Percentiles rank a stretch among this genome's conserved stretches.
These are phyloP conservation scores for Harringtonia aguacate DNA, from an alignment of 2,329 filamentous ascomycete species.

Conservation along the genomic window DNA sequence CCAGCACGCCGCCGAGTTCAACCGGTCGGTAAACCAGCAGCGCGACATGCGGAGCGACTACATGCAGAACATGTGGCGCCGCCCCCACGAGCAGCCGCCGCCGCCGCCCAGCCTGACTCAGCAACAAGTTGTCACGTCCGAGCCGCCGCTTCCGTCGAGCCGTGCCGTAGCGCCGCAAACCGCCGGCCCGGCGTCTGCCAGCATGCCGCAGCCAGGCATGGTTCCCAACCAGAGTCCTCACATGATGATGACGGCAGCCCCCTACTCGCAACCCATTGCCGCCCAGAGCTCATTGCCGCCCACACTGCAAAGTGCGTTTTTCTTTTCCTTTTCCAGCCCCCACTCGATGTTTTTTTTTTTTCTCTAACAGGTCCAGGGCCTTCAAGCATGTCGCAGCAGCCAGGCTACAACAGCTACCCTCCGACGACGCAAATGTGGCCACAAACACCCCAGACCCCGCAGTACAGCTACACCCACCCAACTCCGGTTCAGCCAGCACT, in stretches of 20 bases:
- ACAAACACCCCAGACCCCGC: conserved; percentile 53
- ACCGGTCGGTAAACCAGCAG: conserved; percentile 71
- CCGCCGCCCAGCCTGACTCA: conserved; percentile 35
- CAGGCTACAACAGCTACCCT: conserved; percentile 54
- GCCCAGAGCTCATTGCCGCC: conserved; percentile 64
- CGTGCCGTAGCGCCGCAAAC: conserved; percentile 49
- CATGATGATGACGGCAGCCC: conserved; percentile 53
- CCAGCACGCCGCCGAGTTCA: conserved; percentile 82
- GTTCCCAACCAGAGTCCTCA: conserved; percentile 54
- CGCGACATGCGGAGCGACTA: conserved; percentile 71
- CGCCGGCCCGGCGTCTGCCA: conserved; percentile 35
- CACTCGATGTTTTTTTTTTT: conserved; percentile 16
- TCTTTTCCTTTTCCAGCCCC: conserved; percentile 48
- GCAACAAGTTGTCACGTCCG: conserved; percentile 33
- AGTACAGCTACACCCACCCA: conserved; percentile 43
- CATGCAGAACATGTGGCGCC: conserved; percentile 70
- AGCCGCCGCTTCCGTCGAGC: conserved; percentile 35
- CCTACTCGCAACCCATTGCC: conserved; percentile 62
- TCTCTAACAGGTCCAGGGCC: conserved; percentile 44
- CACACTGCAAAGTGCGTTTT: conserved; percentile 25
- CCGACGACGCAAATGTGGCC: conserved; percentile 54
- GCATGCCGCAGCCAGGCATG: conserved; percentile 44
- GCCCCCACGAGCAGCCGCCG: conserved; percentile 65
- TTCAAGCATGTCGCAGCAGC: conserved; percentile 39
- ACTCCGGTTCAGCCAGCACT: conserved; percentile 38